These are phyloP conservation scores for Fomitopsis pulvina DNA, from an alignment of 768 basidiomycete genomes.

Conservation along the genomic window DNA sequence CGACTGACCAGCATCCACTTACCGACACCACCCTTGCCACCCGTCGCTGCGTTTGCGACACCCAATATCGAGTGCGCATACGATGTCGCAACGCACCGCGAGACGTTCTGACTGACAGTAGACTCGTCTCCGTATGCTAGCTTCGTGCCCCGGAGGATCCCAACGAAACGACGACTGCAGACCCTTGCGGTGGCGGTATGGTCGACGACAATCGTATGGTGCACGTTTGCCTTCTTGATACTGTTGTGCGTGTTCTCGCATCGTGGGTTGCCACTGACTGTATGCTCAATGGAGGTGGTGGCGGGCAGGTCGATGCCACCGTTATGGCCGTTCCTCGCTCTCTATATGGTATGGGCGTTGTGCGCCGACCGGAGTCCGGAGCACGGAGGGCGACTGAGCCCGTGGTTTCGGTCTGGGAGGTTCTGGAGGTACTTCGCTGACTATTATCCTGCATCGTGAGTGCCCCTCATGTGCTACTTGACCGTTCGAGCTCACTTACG, in stretches of 20 bases:
- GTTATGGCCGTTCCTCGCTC: slow-evolving; percentile 76
- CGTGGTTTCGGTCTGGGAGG: slow-evolving; percentile 62
- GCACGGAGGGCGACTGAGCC: slow-evolving; percentile 59
- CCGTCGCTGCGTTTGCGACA: slow-evolving; percentile 59
- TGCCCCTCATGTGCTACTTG: slow-evolving; percentile 13
- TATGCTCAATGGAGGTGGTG: not conserved
- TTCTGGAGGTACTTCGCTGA: slow-evolving; percentile 92
- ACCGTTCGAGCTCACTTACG: not conserved
- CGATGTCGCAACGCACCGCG: not conserved
- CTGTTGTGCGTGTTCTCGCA: slow-evolving; percentile 55
- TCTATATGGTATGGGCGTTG: slow-evolving; percentile 74
- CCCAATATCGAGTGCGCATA: slow-evolving; percentile 58
- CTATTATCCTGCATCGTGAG: slow-evolving; percentile 86
- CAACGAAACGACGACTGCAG: slow-evolving; percentile 80
- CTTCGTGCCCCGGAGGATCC: slow-evolving; percentile 84
- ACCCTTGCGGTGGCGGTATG: slow-evolving; percentile 84
- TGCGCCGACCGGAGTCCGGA: slow-evolving; percentile 76
- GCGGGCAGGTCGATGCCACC: slow-evolving; percentile 72
- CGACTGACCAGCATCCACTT: slow-evolving; percentile 38
- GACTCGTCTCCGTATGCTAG: slow-evolving; percentile 28
- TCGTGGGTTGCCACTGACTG: not conserved
- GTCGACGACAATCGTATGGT: slow-evolving; percentile 75
- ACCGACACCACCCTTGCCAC: slow-evolving; percentile 54
- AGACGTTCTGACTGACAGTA: slow-evolving; percentile 1
- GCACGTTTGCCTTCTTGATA: slow-evolving; percentile 62